Conservation (phyloP, 2,329 filamentous ascomycete genomes). For the Penicillium sp. region DNA sequence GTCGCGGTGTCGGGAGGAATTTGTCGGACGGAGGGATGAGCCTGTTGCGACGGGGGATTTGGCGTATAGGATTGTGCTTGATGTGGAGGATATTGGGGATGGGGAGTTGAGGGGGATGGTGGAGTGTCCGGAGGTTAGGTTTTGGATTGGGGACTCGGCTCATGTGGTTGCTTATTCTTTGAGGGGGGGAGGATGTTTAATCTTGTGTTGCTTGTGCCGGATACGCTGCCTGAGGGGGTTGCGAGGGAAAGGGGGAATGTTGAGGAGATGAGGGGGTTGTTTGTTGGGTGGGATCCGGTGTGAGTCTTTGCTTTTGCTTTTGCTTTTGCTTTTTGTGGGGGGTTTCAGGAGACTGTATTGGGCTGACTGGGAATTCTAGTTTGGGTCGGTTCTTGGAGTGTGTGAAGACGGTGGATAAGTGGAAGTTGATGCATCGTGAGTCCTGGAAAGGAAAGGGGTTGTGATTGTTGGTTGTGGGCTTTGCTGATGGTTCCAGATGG, state of each 20-base stretch:
- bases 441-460: too few species aligned
- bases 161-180: constrained; percentile 61
- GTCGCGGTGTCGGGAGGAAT: constrained; percentile 54
- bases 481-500: constrained; percentile 32
- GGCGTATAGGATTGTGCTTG: constrained; percentile 60
- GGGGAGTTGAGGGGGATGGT: constrained; percentile 52
- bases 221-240: constrained; percentile 56
- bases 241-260: constrained; percentile 52
- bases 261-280: constrained; percentile 59
- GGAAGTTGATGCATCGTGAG: constrained; percentile 58
- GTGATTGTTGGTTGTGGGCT: neutral
- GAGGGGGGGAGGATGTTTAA: constrained; percentile 60
- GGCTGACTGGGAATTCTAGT: constrained; percentile 10
- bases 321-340: too few species aligned
- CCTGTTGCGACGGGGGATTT: constrained; percentile 61
- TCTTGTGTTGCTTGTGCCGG: constrained; percentile 62
- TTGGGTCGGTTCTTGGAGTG: constrained; percentile 45
- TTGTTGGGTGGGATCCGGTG: constrained; percentile 62
- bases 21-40: constrained; percentile 46
- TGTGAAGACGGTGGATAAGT: constrained; percentile 62
- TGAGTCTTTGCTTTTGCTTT: too few species aligned
- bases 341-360: too few species aligned
- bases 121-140: constrained; percentile 51
- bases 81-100: constrained; percentile 51
- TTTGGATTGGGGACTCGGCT: constrained; percentile 61